Base-by-base conservation (phyloP, 768 basidiomycete genomes). In the Collybia mongolica region DNA sequence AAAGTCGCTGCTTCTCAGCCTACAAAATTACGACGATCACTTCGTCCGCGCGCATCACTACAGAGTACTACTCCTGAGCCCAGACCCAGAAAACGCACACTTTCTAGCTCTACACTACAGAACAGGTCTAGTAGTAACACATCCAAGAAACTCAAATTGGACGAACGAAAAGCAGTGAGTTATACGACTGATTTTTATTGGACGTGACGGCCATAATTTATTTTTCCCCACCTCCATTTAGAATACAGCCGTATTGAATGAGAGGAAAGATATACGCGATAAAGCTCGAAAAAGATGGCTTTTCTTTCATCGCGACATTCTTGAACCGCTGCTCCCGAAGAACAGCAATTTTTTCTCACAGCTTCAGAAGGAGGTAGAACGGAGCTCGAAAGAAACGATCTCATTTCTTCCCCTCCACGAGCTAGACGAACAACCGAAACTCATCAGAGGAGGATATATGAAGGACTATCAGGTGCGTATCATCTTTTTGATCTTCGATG, bases 391-490 rank as follows among this genome's bases (percentile, higher is more conserved):
- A 17, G 54, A 55, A 18, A 39, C 45, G 5, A 44, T 55, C 1
- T 54, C 62, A 2, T 73, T 65, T 54, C 60, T 65, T 0, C 76
- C 75, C 3, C 63, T 71, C 15, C 73, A 67, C 42, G 55, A 68
- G 17, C 51, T 80, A 42, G 68, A 68, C 19, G 66, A 69, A 37
- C 83, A 85, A 54, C 84, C 83, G 0, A 51, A 57, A 5, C 65
- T 79, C 35, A 71, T 88, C 23, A 66, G 67, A 15, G 77, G 75
- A 7, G 88, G 85, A 14, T 65, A 70, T 20, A 80, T 89, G 76
- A 88, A 88, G 62, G 83, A 83, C 46, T 89, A 89, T 65, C 88
- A 90, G 72, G 80, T 79, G 35, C 5, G 68, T 54, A 11, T 9
- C 3, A n/a, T 18, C 7, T 39, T 41, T 17, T 37, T 32, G 40